Evolutionary conservation across 2,329 filamentous ascomycete genomes (phyloP).

Genomic region (Fusarium anguioides): DNA sequence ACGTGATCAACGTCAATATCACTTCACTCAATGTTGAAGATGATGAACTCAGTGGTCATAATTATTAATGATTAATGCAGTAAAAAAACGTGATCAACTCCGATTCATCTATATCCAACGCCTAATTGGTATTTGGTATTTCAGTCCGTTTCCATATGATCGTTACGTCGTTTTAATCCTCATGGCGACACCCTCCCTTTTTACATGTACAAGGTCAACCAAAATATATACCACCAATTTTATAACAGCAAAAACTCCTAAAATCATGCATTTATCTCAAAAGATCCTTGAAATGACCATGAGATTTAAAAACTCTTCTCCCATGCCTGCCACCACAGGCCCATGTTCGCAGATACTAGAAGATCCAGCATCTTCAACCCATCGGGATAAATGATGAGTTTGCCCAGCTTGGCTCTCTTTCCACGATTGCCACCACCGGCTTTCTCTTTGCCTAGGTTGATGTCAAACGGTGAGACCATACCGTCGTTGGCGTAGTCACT

Average conservation of each 20-base stretch:
- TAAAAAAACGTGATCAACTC: not conserved
- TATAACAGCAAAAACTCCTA: slow-evolving; percentile 26
- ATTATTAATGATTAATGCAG: not conserved
- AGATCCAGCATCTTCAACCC: slow-evolving; percentile 96
- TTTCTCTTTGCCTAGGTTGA: slow-evolving; percentile 82
- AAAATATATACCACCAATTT: slow-evolving; percentile 5
- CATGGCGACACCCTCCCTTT: slow-evolving; percentile 23
- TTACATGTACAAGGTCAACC: slow-evolving; percentile 22
- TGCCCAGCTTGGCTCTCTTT: slow-evolving; percentile 90
- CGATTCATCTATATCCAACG: not conserved
- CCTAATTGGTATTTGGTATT: slow-evolving; percentile 17
- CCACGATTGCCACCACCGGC: slow-evolving; percentile 89
- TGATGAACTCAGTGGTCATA: not conserved
- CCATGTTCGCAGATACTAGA: slow-evolving; percentile 89
- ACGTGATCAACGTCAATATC: slow-evolving; percentile 43
- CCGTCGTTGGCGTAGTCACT: slow-evolving; percentile 54
- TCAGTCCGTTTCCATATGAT: slow-evolving; percentile 21
- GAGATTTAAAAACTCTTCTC: slow-evolving; percentile 62
- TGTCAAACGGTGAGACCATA: slow-evolving; percentile 64
- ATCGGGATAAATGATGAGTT: slow-evolving; percentile 88
- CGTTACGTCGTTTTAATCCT: slow-evolving; percentile 37
- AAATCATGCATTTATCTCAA: not conserved
- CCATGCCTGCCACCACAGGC: slow-evolving; percentile 93
- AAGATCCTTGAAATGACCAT: not conserved
- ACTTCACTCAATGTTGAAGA: slow-evolving; percentile 1